Percentiles rank a stretch among this genome's conserved stretches.
These are phyloP conservation scores for Inonotus hispidus DNA, from an alignment of 1,284 basidiomycete species.

Conservation along the genomic window DNA sequence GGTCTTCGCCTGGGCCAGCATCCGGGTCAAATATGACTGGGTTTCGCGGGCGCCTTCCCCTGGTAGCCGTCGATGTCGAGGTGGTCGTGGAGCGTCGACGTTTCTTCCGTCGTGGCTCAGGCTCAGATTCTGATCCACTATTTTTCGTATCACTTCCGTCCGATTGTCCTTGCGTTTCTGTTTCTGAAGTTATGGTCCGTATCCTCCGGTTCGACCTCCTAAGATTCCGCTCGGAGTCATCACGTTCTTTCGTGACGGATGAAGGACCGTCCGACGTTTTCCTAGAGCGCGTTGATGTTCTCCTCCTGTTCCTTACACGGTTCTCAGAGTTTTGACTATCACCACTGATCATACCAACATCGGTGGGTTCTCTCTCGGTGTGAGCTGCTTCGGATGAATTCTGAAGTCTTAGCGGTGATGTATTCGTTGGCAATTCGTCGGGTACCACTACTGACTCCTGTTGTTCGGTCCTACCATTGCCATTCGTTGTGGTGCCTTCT, in stretches of 20 bases:
- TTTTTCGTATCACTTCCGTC: not conserved
- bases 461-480: not conserved
- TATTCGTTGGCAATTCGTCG: too few species aligned
- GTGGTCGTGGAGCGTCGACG: constrained; percentile 5
- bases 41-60: constrained; percentile 27
- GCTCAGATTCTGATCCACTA: not conserved
- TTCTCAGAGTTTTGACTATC: not conserved
- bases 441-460: too few species aligned
- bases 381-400: not conserved
- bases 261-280: not conserved
- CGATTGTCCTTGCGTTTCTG: not conserved
- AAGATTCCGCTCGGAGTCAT: not conserved
- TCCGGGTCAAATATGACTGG: constrained; percentile 46
- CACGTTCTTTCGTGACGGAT: not conserved
- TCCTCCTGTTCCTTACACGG: not conserved
- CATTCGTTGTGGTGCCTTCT: not conserved
- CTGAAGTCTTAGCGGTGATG: too few species aligned
- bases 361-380: not conserved
- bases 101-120: not conserved
- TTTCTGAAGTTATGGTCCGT: not conserved
- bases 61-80: not conserved
- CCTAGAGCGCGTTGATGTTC: not conserved
- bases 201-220: not conserved
- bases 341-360: not conserved
- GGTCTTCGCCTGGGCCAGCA: constrained; percentile 62